Base-by-base conservation (phyloP, 2,329 filamentous ascomycete genomes). In the Penicillium thymicola region DNA sequence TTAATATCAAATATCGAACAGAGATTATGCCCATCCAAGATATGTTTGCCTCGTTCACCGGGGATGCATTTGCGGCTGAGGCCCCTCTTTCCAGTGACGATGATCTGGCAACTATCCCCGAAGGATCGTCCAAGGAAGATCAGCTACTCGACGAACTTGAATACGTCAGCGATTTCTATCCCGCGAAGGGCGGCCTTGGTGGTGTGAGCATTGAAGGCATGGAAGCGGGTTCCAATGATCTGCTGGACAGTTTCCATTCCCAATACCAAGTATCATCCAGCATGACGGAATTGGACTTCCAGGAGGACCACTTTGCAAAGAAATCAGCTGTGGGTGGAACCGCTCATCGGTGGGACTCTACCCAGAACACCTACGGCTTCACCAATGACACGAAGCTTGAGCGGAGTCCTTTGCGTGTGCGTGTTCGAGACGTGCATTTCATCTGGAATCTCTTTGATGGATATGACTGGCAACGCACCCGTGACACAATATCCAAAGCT, bases 391-490 rank as follows among this genome's bases (percentile, higher is more conserved):
- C 77, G 10, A 85, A 87, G 59, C 78, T 87, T 9, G 80, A 81
- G 38, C 81, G 80, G 51, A 90, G 88, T 59, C 90, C 93, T 6
- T 76, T 99, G 14, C 87, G 86, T 61, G 80, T 97, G 3, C 85
- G 86, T 5, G 82, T 97, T 16, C 87, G 90, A 27, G 91, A 97
- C 68, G 87, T 96, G 6, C 91, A 97, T 70, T 79, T 97, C 50
- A 97, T 97, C 58, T 99, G 94, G 94, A 96, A 99, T 68, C 79
- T 99, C 1, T 97, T 94, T 72, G 94, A 99, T 77, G 94, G 94
- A 1, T 99, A 96, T 70, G 95, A 99, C 74, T 99, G 95, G 95
- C 84, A 87, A 64, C 83, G 85, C 42, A 99, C 95, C 0, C 84
- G 93, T 42, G 89, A 94, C 60, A 85, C 88, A 4, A 96, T 99